Percentiles rank a stretch among this genome's conserved stretches.
phyloP scores from a whole-genome alignment of 192 early-diverging fungal genomes.

The Linnemannia zychae region DNA sequence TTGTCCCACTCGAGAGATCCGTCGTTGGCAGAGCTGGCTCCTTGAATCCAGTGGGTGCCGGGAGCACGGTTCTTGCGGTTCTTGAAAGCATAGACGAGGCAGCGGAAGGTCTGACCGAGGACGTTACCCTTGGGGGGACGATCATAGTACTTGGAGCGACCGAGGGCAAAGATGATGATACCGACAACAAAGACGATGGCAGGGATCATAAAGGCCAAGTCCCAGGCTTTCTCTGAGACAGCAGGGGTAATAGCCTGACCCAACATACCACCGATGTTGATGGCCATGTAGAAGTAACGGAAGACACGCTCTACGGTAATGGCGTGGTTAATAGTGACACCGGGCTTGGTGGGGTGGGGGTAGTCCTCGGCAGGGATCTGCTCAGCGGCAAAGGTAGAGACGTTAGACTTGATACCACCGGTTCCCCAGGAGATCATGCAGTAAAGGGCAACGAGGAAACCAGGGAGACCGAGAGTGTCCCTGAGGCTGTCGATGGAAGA shows the following conservation, averaged over 20 bases:
- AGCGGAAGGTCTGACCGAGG: constrained; percentile 63
- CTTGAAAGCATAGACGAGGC: constrained; percentile 49
- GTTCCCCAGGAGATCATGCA: constrained; percentile 71
- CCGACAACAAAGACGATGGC: constrained; percentile 69
- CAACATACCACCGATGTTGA: constrained; percentile 73
- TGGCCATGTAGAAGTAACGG: constrained; percentile 81
- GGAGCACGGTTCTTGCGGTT: constrained; percentile 32
- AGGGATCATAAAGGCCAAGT: constrained; percentile 71
- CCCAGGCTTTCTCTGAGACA: constrained; percentile 69
- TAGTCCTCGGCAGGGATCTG: constrained; percentile 68
- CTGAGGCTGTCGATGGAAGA: constrained; percentile 68
- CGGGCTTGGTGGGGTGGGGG: constrained; percentile 65
- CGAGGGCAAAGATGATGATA: constrained; percentile 65
- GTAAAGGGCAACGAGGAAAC: constrained; percentile 68
- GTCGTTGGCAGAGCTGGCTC: constrained; percentile 57
- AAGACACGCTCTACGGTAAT: constrained; percentile 76
- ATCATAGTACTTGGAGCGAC: constrained; percentile 65
- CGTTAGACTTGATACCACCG: constrained; percentile 76
- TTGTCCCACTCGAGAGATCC: constrained; percentile 64
- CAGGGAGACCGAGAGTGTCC: constrained; percentile 65
- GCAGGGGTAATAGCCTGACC: constrained; percentile 71
- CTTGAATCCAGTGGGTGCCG: constrained; percentile 61
- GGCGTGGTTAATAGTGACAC: constrained; percentile 70
- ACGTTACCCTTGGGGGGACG: constrained; percentile 70
- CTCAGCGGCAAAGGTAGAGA: constrained; percentile 75